Evolutionary conservation across 164 flowering plant species (phyloP).

Genomic region (Stephania cephalantha): DNA sequence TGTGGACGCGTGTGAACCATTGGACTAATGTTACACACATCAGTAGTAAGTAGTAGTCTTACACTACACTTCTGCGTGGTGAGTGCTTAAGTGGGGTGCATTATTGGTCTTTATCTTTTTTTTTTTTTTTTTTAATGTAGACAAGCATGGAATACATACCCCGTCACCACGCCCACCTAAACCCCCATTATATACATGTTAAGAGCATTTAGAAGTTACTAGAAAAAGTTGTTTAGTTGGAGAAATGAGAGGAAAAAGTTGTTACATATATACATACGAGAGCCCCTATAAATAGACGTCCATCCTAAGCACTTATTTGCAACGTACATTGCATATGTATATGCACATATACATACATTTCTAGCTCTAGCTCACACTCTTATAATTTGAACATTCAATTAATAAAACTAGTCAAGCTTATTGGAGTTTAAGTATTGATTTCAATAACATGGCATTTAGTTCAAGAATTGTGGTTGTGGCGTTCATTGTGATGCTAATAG

Average conservation of each 20-base stretch:
- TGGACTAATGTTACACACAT: neutral
- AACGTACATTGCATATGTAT: neutral
- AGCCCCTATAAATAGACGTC: too few species aligned
- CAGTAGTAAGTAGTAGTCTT: too few species aligned
- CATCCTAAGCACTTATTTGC: too few species aligned
- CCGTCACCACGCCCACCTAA: too few species aligned
- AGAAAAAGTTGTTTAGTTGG: too few species aligned
- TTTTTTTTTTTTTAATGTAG: too few species aligned
- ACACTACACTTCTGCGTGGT: neutral
- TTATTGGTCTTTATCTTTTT: neutral
- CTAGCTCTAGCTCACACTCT: neutral
- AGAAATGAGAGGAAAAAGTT: too few species aligned
- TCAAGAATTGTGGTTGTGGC: slow-evolving; percentile 2
- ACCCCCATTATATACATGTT: too few species aligned
- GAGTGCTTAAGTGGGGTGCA: neutral
- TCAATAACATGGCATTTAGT: slow-evolving; percentile 8
- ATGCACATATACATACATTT: neutral
- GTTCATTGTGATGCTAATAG: slow-evolving; percentile 13
- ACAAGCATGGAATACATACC: too few species aligned
- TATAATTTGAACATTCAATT: neutral
- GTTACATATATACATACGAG: too few species aligned
- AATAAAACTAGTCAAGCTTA: neutral
- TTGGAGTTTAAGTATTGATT: neutral
- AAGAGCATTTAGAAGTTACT: too few species aligned
- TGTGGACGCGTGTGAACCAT: neutral